These are phyloP conservation scores for Tetrapisispora nanseiensis DNA, from an alignment of 805 yeast species.

Conservation along the genomic window DNA sequence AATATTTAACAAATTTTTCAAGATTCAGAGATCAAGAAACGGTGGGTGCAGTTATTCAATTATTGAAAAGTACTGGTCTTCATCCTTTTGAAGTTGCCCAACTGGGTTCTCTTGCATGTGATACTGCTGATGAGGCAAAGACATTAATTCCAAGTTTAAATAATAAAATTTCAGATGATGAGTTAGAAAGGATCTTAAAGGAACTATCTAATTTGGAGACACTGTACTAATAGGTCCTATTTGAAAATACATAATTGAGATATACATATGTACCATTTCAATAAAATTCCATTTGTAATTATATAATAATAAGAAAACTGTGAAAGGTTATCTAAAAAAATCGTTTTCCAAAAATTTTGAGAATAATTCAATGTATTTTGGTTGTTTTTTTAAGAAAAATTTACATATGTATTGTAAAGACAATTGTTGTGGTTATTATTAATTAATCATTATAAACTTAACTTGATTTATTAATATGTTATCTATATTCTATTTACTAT, in stretches of 20 bases:
- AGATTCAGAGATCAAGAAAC: conserved; percentile 89
- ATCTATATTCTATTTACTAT: too few relatives aligned
- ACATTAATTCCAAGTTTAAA: conserved; percentile 83
- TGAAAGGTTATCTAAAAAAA: too few relatives aligned
- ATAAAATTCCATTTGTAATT: too few relatives aligned
- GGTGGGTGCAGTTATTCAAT: conserved; percentile 84
- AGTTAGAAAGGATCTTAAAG: conserved; percentile 75
- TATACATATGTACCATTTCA: neutral
- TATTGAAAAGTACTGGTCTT: conserved; percentile 60
- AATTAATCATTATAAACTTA: too few relatives aligned
- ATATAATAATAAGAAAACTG: too few relatives aligned
- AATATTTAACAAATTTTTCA: conserved; percentile 74
- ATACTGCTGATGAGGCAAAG: conserved; percentile 94
- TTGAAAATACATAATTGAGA: too few relatives aligned
- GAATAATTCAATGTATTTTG: too few relatives aligned
- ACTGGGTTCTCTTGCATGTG: conserved; percentile 78
- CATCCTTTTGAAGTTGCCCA: conserved; percentile 97
- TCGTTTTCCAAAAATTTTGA: too few relatives aligned
- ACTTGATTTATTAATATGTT: too few relatives aligned
- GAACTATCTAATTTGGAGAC: conserved; percentile 66
- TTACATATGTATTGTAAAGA: too few relatives aligned
- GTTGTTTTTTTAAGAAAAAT: too few relatives aligned
- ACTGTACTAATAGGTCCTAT: conserved; percentile 27
- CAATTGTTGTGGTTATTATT: too few relatives aligned
- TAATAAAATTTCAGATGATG: conserved; percentile 75